Conservation (phyloP, 1,284 basidiomycete genomes). For the Xerocomus nothofagi region DNA sequence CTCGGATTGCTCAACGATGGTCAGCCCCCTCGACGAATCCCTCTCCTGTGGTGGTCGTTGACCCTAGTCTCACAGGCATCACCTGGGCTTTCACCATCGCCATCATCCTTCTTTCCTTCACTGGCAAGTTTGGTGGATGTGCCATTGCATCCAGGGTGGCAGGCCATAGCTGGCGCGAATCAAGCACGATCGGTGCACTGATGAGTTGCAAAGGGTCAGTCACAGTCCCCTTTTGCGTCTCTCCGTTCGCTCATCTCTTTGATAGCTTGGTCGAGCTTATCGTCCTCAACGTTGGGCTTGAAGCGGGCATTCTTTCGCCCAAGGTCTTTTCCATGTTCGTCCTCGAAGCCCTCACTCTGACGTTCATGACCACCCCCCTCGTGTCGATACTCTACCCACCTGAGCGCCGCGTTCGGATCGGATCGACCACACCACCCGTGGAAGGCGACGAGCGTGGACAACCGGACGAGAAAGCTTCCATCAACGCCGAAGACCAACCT, state of each 20-base stretch:
- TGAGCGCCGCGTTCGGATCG: conserved; percentile 42
- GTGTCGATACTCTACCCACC: conserved; percentile 78
- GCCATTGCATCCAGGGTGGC: conserved; percentile 64
- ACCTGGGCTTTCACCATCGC: conserved; percentile 90
- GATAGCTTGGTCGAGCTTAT: conserved; percentile 85
- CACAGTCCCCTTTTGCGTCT: not conserved
- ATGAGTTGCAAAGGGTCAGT: conserved; percentile 94
- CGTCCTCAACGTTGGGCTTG: conserved; percentile 91
- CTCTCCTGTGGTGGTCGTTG: conserved; percentile 17
- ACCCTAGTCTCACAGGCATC: conserved; percentile 63
- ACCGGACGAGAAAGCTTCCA: conserved; percentile 17
- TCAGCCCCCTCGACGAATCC: not conserved
- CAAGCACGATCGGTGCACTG: conserved; percentile 82
- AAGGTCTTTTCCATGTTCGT: conserved; percentile 88
- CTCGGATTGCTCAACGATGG: conserved; percentile 79
- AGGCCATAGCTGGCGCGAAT: conserved; percentile 79
- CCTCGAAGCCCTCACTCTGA: conserved; percentile 84
- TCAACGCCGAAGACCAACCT: conserved; percentile 17
- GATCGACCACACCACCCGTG: not conserved
- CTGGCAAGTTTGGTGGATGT: conserved; percentile 82
- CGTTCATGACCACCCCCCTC: conserved; percentile 86
- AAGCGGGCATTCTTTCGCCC: conserved; percentile 78
- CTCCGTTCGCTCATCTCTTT: not conserved
- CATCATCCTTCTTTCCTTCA: conserved; percentile 80
- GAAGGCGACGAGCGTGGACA: conserved; percentile 9